phyloP scores from a whole-genome alignment of 2,329 filamentous ascomycete species.

The Albifimbria verrucaria region DNA sequence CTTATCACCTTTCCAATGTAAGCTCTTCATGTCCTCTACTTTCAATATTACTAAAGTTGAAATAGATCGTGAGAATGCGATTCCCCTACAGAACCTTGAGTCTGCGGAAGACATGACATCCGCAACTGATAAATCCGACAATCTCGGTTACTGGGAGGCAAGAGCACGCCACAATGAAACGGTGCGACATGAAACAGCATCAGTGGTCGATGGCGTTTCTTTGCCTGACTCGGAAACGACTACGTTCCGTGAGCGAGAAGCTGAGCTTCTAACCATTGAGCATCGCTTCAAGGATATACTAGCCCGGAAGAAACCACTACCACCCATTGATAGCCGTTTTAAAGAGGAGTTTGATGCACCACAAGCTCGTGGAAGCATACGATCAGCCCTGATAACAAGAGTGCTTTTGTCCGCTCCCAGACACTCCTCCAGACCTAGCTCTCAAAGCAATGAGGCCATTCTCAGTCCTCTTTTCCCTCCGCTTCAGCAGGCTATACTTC shows the following conservation, averaged over 20 bases:
- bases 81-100: background rate
- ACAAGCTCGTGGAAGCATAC: background rate
- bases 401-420: background rate
- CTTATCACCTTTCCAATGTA: slow-evolving; percentile 31
- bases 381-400: background rate
- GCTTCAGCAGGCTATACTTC: too few species aligned
- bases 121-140: too few species aligned
- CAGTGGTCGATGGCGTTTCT: slow-evolving; percentile 8
- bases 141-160: too few species aligned
- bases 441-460: background rate
- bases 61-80: background rate
- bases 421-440: background rate
- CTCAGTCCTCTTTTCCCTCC: background rate
- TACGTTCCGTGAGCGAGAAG: slow-evolving; percentile 34
- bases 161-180: background rate
- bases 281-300: slow-evolving; percentile 36
- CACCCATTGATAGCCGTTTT: slow-evolving; percentile 35
- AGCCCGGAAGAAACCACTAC: slow-evolving; percentile 22
- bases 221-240: slow-evolving; percentile 29
- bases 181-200: background rate
- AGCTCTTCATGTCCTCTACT: slow-evolving; percentile 4
- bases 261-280: slow-evolving; percentile 35
- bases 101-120: too few species aligned
- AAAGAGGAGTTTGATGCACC: slow-evolving; percentile 32
- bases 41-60: background rate